Conservation (phyloP, 2,329 filamentous ascomycete genomes). For the Trichoderma brevicompactum region DNA sequence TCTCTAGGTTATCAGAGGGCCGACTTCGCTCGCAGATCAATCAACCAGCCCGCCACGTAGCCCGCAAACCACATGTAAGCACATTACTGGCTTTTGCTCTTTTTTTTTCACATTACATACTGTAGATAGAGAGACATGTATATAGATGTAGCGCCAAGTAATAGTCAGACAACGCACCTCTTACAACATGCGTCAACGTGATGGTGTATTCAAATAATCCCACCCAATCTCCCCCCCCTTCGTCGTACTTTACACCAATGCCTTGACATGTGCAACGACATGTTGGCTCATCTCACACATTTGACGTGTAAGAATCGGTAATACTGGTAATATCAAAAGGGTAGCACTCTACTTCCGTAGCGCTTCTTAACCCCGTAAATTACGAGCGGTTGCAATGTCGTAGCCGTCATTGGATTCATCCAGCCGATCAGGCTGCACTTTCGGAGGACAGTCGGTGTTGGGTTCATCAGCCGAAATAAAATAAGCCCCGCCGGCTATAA, state of each 20-base stretch:
- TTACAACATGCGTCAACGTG: neutral
- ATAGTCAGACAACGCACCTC: conserved; percentile 2
- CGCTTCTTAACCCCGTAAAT: too few species aligned
- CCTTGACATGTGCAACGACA: too few species aligned
- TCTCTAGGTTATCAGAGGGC: neutral
- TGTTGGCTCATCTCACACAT: too few species aligned
- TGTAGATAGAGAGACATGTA: neutral
- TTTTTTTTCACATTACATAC: neutral
- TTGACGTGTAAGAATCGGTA: too few species aligned
- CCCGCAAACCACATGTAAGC: conserved; percentile 18
- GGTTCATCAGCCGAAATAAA: conserved; percentile 21
- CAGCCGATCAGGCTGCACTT: too few species aligned
- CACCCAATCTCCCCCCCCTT: neutral
- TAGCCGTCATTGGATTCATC: too few species aligned
- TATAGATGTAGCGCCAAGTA: conserved; percentile 2
- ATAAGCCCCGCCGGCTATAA: conserved; percentile 15
- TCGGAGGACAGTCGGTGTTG: conserved; percentile 23
- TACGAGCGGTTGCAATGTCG: too few species aligned
- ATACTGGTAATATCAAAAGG: too few species aligned
- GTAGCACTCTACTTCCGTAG: too few species aligned
- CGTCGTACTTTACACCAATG: neutral
- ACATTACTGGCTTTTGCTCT: conserved; percentile 14
- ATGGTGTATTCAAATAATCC: too few species aligned
- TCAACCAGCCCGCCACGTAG: conserved; percentile 18
- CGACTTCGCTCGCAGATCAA: conserved; percentile 14